These are phyloP conservation scores for Mycena maculata DNA, from an alignment of 768 basidiomycete genomes.

Conservation along the genomic window DNA sequence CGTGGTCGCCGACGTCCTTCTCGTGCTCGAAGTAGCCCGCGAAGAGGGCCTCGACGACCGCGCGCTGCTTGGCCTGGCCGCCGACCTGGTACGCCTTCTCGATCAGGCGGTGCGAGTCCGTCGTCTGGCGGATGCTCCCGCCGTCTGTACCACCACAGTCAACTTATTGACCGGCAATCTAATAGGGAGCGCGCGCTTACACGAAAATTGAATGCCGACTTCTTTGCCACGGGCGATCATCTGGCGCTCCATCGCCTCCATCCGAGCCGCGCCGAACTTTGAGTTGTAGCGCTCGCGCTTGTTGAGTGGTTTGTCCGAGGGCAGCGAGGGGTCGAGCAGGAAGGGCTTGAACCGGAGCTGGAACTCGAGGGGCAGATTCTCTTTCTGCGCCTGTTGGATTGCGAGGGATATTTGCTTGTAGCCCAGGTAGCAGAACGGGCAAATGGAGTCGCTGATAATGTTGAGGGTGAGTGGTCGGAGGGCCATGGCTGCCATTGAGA, in stretches of 20 bases:
- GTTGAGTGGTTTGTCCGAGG: constrained; percentile 6
- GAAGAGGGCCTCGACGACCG: constrained; percentile 28
- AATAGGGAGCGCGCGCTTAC: constrained; percentile 11
- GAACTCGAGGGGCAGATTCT: constrained; percentile 31
- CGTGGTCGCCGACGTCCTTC: constrained; percentile 27
- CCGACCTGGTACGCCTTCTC: constrained; percentile 30
- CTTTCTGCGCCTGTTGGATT: constrained; percentile 31
- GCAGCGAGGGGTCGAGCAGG: constrained; percentile 30
- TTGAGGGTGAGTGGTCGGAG: constrained; percentile 28
- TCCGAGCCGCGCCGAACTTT: constrained; percentile 22
- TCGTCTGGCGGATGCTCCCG: constrained; percentile 30
- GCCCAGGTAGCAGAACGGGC: constrained; percentile 36
- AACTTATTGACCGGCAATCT: too few relatives aligned
- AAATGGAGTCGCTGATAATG: constrained; percentile 34
- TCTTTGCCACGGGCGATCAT: constrained; percentile 23
- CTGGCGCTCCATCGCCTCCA: constrained; percentile 21
- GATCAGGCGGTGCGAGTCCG: constrained; percentile 34
- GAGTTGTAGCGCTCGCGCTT: constrained; percentile 21
- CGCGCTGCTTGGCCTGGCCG: constrained; percentile 27
- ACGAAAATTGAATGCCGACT: constrained; percentile 31
- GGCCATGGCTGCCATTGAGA: constrained; percentile 23
- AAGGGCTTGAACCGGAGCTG: constrained; percentile 33
- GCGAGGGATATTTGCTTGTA: constrained; percentile 32
- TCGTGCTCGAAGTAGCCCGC: constrained; percentile 33
- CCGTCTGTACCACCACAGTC: constrained; percentile 13